Evolutionary conservation across 805 yeast species (phyloP).

Genomic region (Wickerhamiella dianesei): DNA sequence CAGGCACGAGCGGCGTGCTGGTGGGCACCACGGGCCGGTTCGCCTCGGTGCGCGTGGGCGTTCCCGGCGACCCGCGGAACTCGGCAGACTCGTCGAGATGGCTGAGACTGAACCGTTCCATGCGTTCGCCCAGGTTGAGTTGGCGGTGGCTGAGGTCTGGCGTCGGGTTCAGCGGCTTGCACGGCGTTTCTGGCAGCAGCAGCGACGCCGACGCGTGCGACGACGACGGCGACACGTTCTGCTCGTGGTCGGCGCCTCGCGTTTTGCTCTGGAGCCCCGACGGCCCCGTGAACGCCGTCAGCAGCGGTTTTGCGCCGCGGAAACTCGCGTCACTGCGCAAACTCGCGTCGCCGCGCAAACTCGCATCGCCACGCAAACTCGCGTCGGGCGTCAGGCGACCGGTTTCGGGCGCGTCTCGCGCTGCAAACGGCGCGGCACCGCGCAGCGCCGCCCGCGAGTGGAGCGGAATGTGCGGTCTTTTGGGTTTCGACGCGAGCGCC

Average conservation of each 20-base stretch:
- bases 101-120: constrained; percentile 13
- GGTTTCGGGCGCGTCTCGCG: constrained; percentile 3
- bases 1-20: constrained; percentile 5
- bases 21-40: constrained; percentile 6
- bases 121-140: constrained; percentile 12
- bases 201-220: constrained; percentile 1
- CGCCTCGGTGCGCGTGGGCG: constrained; percentile 13
- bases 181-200: constrained; percentile 45
- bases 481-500: constrained; percentile 3
- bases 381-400: constrained; percentile 34
- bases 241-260: background rate
- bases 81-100: constrained; percentile 1
- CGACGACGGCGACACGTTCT: constrained; percentile 23
- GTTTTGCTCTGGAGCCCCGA: constrained; percentile 53
- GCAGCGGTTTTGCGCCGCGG: constrained; percentile 67
- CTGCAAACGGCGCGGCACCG: constrained; percentile 5
- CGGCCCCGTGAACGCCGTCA: constrained; percentile 59
- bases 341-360: no score
- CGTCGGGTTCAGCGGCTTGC: constrained; percentile 32
- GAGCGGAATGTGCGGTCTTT: constrained; percentile 1
- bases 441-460: constrained; percentile 2
- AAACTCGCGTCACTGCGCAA: no score
- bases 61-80: constrained; percentile 8
- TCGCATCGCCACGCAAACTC: constrained; percentile 47
- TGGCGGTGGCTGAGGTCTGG: constrained; percentile 5